phyloP scores from a whole-genome alignment of 805 yeast genomes.

The Teunomyces gatunensis region DNA sequence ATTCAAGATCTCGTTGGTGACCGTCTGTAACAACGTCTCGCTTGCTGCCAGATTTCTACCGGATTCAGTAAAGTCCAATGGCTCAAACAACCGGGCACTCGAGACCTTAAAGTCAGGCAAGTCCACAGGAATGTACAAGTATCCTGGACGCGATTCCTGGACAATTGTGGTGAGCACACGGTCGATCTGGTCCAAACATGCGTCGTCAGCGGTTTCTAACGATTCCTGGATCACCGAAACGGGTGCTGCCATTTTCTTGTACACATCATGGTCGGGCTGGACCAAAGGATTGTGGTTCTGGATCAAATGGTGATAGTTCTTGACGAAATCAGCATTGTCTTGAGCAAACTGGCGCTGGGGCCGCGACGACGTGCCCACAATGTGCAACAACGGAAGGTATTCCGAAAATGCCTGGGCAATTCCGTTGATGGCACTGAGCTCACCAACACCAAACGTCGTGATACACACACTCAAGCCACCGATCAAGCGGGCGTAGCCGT shows the following conservation, averaged over 20 bases:
- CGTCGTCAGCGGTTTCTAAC: constrained; percentile 23
- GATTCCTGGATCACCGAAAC: constrained; percentile 49
- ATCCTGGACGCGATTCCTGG: constrained; percentile 72
- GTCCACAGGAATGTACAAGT: constrained; percentile 73
- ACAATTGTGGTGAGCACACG: constrained; percentile 55
- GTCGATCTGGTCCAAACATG: constrained; percentile 55
- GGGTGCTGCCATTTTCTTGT: constrained; percentile 59
- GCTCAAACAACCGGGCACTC: constrained; percentile 14
- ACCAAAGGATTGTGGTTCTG: constrained; percentile 47
- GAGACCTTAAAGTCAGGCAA: constrained; percentile 44
- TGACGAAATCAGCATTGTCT: constrained; percentile 10
- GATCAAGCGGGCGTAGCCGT: constrained; percentile 77
- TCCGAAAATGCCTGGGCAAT: constrained; percentile 82
- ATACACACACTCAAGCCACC: constrained; percentile 57
- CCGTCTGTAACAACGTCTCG: constrained; percentile 13
- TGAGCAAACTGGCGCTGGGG: constrained; percentile 22
- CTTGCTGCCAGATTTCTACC: neutral
- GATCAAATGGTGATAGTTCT: constrained; percentile 57
- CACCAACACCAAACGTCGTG: constrained; percentile 90
- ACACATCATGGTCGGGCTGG: constrained; percentile 64
- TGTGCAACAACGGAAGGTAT: constrained; percentile 72
- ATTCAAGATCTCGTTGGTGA: constrained; percentile 40
- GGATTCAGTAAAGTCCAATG: constrained; percentile 3
- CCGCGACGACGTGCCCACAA: constrained; percentile 64
- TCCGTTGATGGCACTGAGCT: constrained; percentile 80